Conservation (phyloP, 2,329 filamentous ascomycete genomes). For the Clarireedia monteithiana region DNA sequence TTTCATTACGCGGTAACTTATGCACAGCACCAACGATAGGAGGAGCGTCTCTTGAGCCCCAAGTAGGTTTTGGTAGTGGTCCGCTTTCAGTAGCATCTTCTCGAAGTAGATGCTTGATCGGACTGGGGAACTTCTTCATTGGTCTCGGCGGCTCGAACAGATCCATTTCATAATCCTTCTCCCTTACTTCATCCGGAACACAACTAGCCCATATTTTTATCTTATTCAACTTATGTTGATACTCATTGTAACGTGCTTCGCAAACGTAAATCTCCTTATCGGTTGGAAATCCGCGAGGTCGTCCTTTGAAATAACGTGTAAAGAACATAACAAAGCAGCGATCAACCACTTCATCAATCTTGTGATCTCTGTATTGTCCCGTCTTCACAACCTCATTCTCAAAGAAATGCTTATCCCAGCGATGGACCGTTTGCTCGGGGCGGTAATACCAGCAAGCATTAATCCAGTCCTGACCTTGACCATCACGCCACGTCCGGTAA, state of each 20-base stretch:
- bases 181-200: constrained; percentile 88
- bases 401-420: constrained; percentile 88
- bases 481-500: constrained; percentile 89
- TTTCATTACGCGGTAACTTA: constrained; percentile 75
- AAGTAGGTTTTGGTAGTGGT: constrained; percentile 81
- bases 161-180: constrained; percentile 95
- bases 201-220: constrained; percentile 99
- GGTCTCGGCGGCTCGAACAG: constrained; percentile 72
- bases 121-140: constrained; percentile 83
- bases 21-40: constrained; percentile 93
- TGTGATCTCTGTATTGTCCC: constrained; percentile 89
- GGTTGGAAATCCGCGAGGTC: constrained; percentile 71
- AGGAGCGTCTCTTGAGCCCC: constrained; percentile 87
- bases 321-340: constrained; percentile 99
- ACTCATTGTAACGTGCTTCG: constrained; percentile 93
- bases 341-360: constrained; percentile 85
- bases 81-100: constrained; percentile 85
- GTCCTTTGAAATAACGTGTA: constrained; percentile 84
- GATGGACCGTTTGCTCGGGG: constrained; percentile 95
- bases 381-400: constrained; percentile 97
- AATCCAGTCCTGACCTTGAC: constrained; percentile 79
- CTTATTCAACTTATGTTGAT: constrained; percentile 86
- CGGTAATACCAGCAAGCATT: constrained; percentile 99
- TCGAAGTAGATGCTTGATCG: constrained; percentile 85
- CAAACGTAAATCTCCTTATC: constrained; percentile 94